A percentile compares a stretch with the other conserved stretches of the same genome.
These are phyloP conservation scores for Avena eriantha DNA, from an alignment of 176 grass and related monocot genomes.

Conservation along the genomic window DNA sequence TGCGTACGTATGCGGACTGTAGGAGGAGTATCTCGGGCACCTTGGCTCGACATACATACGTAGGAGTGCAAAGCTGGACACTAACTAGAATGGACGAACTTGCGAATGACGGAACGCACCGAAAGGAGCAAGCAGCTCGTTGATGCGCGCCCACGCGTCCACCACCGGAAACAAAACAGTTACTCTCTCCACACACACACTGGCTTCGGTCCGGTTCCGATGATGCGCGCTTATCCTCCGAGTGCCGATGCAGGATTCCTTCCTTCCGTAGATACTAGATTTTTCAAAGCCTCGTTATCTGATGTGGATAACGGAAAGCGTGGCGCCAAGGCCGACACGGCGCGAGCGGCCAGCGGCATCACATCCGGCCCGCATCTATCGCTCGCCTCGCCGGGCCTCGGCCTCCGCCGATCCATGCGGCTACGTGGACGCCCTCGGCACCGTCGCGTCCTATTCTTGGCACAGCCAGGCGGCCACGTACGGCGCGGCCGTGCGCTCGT, in stretches of 20 bases:
- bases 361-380: too few species aligned
- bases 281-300: too few species aligned
- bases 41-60: not conserved
- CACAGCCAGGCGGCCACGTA: too few species aligned
- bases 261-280: too few species aligned
- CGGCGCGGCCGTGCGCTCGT: not conserved
- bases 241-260: too few species aligned
- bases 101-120: not conserved
- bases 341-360: too few species aligned
- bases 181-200: not conserved
- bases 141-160: not conserved
- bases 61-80: not conserved
- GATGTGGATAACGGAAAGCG: too few species aligned
- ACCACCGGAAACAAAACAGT: not conserved
- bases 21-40: not conserved
- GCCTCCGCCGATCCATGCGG: too few species aligned
- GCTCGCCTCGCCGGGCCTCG: too few species aligned
- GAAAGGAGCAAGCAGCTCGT: not conserved
- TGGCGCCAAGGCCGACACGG: too few species aligned
- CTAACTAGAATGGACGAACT: not conserved
- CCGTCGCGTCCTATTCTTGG: too few species aligned
- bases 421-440: too few species aligned
- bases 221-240: not conserved
- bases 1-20: not conserved
- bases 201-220: not conserved